phyloP scores from a whole-genome alignment of 1,139 yeast genomes.

The Taphrina betulina region DNA sequence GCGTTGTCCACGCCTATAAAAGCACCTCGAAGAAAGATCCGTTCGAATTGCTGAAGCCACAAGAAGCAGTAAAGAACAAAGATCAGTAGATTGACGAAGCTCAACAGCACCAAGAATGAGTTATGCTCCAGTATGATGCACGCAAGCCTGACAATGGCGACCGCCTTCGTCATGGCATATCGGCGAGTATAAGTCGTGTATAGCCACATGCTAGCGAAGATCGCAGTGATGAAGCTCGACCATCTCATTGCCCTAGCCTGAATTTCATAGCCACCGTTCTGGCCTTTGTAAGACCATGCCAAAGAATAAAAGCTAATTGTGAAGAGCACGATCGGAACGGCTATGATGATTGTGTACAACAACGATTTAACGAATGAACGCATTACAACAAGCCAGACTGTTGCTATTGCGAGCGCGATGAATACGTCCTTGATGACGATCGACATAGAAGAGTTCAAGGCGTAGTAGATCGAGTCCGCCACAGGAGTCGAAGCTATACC shows the following conservation, averaged over 20 bases:
- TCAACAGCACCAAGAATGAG: constrained; percentile 42
- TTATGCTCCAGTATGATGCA: constrained; percentile 45
- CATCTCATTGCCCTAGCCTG: constrained; percentile 48
- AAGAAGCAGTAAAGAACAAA: constrained; percentile 44
- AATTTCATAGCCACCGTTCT: constrained; percentile 44
- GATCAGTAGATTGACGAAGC: constrained; percentile 41
- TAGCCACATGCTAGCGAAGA: constrained; percentile 44
- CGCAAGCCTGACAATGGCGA: constrained; percentile 46
- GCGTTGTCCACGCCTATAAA: constrained; percentile 39
- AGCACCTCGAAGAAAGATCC: constrained; percentile 46
- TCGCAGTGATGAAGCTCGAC: constrained; percentile 44
- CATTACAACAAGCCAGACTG: constrained; percentile 45
- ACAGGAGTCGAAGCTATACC: constrained; percentile 41
- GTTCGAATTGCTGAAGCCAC: constrained; percentile 46
- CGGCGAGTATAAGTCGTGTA: constrained; percentile 44
- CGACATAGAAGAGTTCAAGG: constrained; percentile 42
- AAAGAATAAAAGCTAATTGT: constrained; percentile 43
- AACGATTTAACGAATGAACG: constrained; percentile 43
- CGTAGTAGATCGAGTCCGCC: constrained; percentile 44
- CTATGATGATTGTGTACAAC: constrained; percentile 44
- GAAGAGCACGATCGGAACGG: constrained; percentile 44
- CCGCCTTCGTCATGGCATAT: constrained; percentile 44
- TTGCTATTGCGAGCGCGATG: constrained; percentile 43
- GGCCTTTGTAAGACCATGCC: constrained; percentile 45
- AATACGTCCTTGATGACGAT: constrained; percentile 42